A percentile compares a stretch with the other conserved stretches of the same genome.
These are phyloP conservation scores for Calocera cornea DNA, from an alignment of 768 basidiomycete genomes.

Conservation along the genomic window DNA sequence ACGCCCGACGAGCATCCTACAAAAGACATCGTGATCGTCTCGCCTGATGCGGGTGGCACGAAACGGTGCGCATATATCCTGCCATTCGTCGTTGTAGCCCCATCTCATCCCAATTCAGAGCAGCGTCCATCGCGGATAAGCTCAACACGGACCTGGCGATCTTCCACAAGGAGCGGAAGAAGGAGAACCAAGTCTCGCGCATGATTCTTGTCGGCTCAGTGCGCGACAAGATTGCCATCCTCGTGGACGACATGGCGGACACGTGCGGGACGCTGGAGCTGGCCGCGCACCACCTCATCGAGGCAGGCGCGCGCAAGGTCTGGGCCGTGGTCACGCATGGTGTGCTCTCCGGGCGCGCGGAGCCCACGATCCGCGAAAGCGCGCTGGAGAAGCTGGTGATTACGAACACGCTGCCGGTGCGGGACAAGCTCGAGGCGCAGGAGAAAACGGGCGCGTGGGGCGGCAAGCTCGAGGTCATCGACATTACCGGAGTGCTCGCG, in stretches of 20 bases:
- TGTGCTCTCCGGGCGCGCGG: conserved; percentile 80
- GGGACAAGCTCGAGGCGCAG: conserved; percentile 30
- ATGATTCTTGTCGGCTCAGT: conserved; percentile 95
- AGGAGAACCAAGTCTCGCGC: conserved; percentile 85
- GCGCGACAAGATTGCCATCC: conserved; percentile 79
- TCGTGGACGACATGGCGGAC: conserved; percentile 98
- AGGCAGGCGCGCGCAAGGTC: conserved; percentile 75
- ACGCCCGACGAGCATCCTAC: conserved; percentile 34
- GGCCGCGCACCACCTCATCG: conserved; percentile 75
- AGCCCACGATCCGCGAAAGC: conserved; percentile 56
- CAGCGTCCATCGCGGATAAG: conserved; percentile 91
- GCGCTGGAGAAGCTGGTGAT: conserved; percentile 88
- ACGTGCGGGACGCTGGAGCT: conserved; percentile 89
- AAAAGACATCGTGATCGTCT: conserved; percentile 77
- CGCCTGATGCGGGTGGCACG: conserved; percentile 95
- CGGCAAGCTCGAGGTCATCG: conserved; percentile 79
- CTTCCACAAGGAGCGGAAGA: conserved; percentile 98
- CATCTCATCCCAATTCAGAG: conserved; percentile 37
- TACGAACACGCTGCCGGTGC: conserved; percentile 81
- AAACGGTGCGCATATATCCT: conserved; percentile 63
- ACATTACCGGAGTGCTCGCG: conserved; percentile 86
- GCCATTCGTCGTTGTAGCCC: conserved; percentile 10
- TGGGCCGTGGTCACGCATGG: conserved; percentile 95
- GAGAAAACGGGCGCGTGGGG: conserved; percentile 55
- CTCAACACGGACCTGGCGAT: conserved; percentile 95